Conservation (phyloP, 139 green algal species). For the Pleodorina starrii region DNA sequence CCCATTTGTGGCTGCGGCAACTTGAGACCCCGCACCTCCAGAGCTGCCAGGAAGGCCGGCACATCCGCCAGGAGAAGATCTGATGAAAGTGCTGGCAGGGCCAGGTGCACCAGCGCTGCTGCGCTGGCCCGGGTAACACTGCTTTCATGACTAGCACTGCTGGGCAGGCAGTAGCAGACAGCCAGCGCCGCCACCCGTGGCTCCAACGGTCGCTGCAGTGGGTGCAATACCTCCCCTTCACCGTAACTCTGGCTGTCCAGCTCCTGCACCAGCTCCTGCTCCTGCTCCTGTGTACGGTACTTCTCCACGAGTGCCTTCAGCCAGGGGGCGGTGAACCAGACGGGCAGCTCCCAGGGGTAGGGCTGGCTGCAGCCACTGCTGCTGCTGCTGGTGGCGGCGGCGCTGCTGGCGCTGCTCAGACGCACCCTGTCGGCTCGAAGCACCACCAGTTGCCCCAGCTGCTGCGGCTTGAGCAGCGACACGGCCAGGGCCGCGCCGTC, state of each 20-base stretch:
- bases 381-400: not conserved
- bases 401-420: not conserved
- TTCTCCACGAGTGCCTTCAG: not conserved
- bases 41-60: not conserved
- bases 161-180: not conserved
- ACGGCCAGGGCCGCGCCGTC: no score
- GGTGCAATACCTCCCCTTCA: not conserved
- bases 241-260: not conserved
- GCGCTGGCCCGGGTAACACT: not conserved
- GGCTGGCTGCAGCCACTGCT: not conserved
- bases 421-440: not conserved
- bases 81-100: not conserved
- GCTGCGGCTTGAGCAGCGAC: not conserved
- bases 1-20: not conserved
- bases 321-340: not conserved
- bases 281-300: no score
- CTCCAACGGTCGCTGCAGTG: not conserved
- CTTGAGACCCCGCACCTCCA: not conserved
- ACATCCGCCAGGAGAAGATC: not conserved
- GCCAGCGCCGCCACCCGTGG: not conserved
- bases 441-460: slow-evolving; percentile 36
- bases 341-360: not conserved
- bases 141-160: not conserved
- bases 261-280: not conserved
- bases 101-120: not conserved